A percentile compares a stretch with the other conserved stretches of the same genome.
Evolutionary conservation across 1,139 yeast genomes (phyloP).

Genomic region (Lodderomyces orthopsilosis): DNA sequence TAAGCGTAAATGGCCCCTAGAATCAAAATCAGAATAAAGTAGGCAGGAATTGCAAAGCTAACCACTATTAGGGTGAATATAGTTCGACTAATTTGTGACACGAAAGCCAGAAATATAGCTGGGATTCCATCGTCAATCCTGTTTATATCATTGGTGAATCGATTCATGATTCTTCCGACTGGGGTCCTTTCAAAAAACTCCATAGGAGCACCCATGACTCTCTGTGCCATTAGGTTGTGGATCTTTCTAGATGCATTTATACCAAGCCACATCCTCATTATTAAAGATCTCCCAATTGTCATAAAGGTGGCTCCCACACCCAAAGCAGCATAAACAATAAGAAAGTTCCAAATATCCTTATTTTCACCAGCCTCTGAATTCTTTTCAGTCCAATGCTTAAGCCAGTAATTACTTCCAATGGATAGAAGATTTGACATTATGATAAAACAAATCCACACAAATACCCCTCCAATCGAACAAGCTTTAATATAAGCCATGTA

Average conservation of each 20-base stretch:
- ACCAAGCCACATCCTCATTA: slow-evolving; percentile 29
- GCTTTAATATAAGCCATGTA: slow-evolving; percentile 30
- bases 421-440: slow-evolving; percentile 20
- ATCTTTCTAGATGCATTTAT: slow-evolving; percentile 25
- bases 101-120: slow-evolving; percentile 29
- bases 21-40: slow-evolving; percentile 20
- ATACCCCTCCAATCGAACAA: slow-evolving; percentile 24
- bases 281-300: slow-evolving; percentile 23
- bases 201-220: slow-evolving; percentile 33
- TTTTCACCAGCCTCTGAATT: slow-evolving; percentile 24
- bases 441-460: slow-evolving; percentile 22
- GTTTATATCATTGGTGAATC: slow-evolving; percentile 32
- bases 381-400: slow-evolving; percentile 32
- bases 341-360: slow-evolving; percentile 20
- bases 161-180: slow-evolving; percentile 31
- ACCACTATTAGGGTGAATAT: slow-evolving; percentile 50
- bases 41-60: slow-evolving; percentile 23
- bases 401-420: slow-evolving; percentile 25
- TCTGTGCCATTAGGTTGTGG: slow-evolving; percentile 29
- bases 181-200: slow-evolving; percentile 37
- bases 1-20: slow-evolving; percentile 27
- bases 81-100: slow-evolving; percentile 41
- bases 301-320: slow-evolving; percentile 22
- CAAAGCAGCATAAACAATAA: slow-evolving; percentile 26
- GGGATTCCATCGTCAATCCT: slow-evolving; percentile 26